Conservation (phyloP, 2,329 filamentous ascomycete species). For the Phyllosticta paracitricarpa region DNA sequence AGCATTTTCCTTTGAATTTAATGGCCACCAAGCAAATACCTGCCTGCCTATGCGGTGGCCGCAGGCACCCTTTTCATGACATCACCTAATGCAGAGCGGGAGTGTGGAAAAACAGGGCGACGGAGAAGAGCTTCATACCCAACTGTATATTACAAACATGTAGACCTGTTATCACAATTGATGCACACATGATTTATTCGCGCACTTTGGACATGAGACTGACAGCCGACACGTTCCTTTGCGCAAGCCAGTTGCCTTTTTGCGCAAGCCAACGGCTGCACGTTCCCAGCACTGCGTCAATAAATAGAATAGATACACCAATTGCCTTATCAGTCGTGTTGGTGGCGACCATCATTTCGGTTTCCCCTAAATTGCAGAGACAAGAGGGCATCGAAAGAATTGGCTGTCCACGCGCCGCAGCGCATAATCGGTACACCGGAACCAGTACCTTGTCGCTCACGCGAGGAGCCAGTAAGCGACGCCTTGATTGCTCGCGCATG, state of each 20-base stretch:
- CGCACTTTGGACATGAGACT: background rate
- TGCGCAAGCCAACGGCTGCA: background rate
- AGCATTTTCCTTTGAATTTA: background rate
- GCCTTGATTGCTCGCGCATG: background rate
- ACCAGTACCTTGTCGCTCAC: background rate
- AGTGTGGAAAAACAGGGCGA: background rate
- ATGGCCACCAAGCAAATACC: background rate
- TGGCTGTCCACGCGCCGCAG: background rate
- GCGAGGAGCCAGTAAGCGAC: background rate
- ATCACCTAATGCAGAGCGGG: background rate
- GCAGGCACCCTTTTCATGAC: background rate
- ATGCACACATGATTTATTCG: background rate
- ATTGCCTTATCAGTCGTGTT: background rate
- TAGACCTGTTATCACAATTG: background rate
- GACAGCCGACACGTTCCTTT: background rate
- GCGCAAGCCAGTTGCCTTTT: too few species aligned
- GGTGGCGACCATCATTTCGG: background rate
- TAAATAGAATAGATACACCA: background rate
- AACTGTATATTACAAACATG: background rate
- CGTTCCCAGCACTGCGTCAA: background rate
- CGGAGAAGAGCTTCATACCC: background rate
- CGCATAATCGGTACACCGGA: background rate
- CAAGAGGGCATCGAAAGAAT: background rate
- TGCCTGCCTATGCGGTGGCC: background rate
- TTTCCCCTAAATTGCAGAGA: background rate